Conservation (phyloP, 2,329 filamentous ascomycete species). For the Neophaeococcomyces aloes region DNA sequence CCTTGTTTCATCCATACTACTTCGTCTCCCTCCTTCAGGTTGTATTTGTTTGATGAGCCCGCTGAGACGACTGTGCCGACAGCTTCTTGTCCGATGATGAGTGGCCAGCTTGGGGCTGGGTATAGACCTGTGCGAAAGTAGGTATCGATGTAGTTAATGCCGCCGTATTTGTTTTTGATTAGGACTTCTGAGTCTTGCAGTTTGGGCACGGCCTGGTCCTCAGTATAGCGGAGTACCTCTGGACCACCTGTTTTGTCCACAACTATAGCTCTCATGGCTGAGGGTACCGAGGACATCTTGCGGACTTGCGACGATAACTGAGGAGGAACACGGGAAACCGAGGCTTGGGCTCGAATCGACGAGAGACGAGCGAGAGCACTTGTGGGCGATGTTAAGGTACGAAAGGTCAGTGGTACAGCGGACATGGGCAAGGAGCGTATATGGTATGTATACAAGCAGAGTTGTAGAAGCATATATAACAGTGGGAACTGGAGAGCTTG, state of each 20-base stretch:
- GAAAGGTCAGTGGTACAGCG: not conserved
- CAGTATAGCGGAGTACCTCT: slow-evolving; percentile 61
- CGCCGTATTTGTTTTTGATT: slow-evolving; percentile 68
- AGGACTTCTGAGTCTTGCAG: slow-evolving; percentile 62
- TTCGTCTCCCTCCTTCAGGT: slow-evolving; percentile 55
- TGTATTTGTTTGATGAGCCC: slow-evolving; percentile 41
- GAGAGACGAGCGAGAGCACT: not conserved
- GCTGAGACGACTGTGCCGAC: slow-evolving; percentile 58
- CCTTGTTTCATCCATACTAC: slow-evolving; percentile 55
- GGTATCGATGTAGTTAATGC: slow-evolving; percentile 83
- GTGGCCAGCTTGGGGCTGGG: slow-evolving; percentile 53
- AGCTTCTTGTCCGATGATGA: slow-evolving; percentile 70
- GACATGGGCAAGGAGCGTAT: not conserved
- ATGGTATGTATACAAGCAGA: too few relatives aligned
- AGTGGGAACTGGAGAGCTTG: too few relatives aligned
- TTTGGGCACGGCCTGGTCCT: slow-evolving; percentile 59
- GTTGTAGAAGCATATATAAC: too few relatives aligned
- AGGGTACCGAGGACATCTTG: slow-evolving; percentile 17
- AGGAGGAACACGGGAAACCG: slow-evolving; percentile 6
- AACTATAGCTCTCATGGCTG: slow-evolving; percentile 61
- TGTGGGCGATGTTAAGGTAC: not conserved
- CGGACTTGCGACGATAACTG: slow-evolving; percentile 4
- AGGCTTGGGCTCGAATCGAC: not conserved
- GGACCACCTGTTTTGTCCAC: slow-evolving; percentile 62
- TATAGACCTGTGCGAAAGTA: slow-evolving; percentile 86